phyloP scores from a whole-genome alignment of 1,284 basidiomycete genomes.

The Cryptococcus maquisensis region DNA sequence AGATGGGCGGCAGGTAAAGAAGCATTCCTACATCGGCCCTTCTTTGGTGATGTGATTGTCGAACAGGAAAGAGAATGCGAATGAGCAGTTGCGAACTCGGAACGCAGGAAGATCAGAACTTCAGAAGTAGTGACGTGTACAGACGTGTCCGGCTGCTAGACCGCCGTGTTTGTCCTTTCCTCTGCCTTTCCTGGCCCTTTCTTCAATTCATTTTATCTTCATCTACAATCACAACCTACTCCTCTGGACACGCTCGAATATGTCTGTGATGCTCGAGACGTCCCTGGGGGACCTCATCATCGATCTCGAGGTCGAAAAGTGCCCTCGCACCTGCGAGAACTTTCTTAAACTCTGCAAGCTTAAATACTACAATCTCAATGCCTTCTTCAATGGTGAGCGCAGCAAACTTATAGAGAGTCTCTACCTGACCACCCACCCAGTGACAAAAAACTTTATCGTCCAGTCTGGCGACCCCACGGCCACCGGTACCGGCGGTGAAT shows the following conservation, averaged over 20 bases:
- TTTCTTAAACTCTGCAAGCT: constrained; percentile 95
- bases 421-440: constrained; percentile 49
- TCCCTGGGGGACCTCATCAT: constrained; percentile 94
- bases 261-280: constrained; percentile 96
- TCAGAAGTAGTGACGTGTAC: background rate
- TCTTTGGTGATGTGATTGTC: too few species aligned
- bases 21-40: too few species aligned
- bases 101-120: background rate
- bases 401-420: background rate
- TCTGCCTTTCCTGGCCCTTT: background rate
- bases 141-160: background rate
- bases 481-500: constrained; percentile 87
- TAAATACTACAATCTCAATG: constrained; percentile 93
- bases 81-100: too few species aligned
- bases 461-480: constrained; percentile 95
- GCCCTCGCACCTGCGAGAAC: constrained; percentile 87
- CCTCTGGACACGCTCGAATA: constrained; percentile 39
- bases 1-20: too few species aligned
- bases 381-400: constrained; percentile 87
- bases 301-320: constrained; percentile 86
- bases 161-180: background rate
- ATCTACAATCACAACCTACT: background rate
- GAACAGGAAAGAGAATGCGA: too few species aligned
- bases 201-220: background rate
- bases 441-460: constrained; percentile 93